phyloP scores from a whole-genome alignment of 495 filamentous ascomycete genomes.

The Parachaetomium inaequale region DNA sequence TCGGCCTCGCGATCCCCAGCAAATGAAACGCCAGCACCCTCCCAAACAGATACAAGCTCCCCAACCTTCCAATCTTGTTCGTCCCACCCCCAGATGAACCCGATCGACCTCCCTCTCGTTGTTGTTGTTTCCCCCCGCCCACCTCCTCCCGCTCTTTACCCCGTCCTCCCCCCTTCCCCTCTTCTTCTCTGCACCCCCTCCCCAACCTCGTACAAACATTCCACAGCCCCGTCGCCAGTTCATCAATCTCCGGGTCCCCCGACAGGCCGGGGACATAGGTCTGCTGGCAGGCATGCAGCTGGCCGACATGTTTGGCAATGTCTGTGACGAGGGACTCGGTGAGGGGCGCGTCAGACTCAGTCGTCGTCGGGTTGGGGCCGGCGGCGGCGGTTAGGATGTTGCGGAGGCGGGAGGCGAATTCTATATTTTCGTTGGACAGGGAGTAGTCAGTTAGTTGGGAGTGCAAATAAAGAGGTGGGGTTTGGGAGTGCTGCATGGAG shows the following conservation, averaged over 20 bases:
- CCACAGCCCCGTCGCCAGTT: slow-evolving; percentile 57
- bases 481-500: background rate
- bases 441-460: background rate
- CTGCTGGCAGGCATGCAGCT: slow-evolving; percentile 28
- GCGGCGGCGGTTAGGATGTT: slow-evolving; percentile 28
- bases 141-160: too few relatives aligned
- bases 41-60: slow-evolving; percentile 38
- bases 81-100: background rate
- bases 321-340: slow-evolving; percentile 35
- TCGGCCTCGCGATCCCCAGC: slow-evolving; percentile 54
- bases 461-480: too few relatives aligned
- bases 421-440: slow-evolving; percentile 7
- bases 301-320: slow-evolving; percentile 35
- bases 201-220: slow-evolving; percentile 59
- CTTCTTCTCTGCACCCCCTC: slow-evolving; percentile 24
- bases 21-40: slow-evolving; percentile 68
- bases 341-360: slow-evolving; percentile 15
- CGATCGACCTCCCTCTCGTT: too few relatives aligned
- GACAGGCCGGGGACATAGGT: slow-evolving; percentile 12
- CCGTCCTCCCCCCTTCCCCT: background rate
- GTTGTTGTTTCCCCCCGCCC: background rate
- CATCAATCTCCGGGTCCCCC: slow-evolving; percentile 47
- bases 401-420: slow-evolving; percentile 22
- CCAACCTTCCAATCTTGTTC: slow-evolving; percentile 5
- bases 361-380: slow-evolving; percentile 16